Evolutionary conservation across 2,329 filamentous ascomycete species (phyloP).

Genomic region (Allantophomopsis lycopodina): DNA sequence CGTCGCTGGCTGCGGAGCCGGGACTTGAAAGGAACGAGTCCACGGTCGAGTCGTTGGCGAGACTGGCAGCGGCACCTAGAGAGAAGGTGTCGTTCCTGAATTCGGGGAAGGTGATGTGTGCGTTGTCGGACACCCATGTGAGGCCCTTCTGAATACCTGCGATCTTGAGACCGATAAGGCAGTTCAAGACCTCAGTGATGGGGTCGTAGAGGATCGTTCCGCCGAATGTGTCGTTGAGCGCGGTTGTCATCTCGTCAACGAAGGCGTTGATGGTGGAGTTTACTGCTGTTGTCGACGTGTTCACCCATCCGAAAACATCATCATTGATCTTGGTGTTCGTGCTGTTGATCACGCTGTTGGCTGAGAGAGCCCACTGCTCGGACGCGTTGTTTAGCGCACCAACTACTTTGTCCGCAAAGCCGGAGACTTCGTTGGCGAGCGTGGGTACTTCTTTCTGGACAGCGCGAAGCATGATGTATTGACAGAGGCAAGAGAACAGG

Average conservation of each 20-base stretch:
- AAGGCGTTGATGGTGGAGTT: constrained; percentile 80
- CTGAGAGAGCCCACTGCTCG: constrained; percentile 45
- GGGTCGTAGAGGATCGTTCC: constrained; percentile 68
- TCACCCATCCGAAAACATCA: constrained; percentile 78
- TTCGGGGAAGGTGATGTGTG: constrained; percentile 66
- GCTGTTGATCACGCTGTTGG: constrained; percentile 44
- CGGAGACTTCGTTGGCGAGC: constrained; percentile 48
- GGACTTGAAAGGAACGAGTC: constrained; percentile 68
- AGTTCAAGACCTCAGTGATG: constrained; percentile 68
- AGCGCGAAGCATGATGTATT: constrained; percentile 48
- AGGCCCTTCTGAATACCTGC: constrained; percentile 72
- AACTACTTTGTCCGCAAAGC: constrained; percentile 53
- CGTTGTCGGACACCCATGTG: constrained; percentile 87
- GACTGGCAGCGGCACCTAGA: constrained; percentile 51
- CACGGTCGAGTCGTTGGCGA: constrained; percentile 42
- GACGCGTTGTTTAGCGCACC: constrained; percentile 48
- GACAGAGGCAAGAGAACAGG: constrained; percentile 51
- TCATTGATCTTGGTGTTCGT: constrained; percentile 65
- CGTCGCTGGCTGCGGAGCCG: constrained; percentile 59
- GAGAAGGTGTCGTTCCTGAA: constrained; percentile 76
- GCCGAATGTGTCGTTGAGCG: constrained; percentile 67
- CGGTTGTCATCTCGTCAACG: constrained; percentile 60
- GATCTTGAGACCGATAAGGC: constrained; percentile 80
- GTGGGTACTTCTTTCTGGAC: constrained; percentile 51
- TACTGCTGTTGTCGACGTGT: constrained; percentile 66